Evolutionary conservation across 257 asterid species (phyloP).

Genomic region (Henckelia pumila): DNA sequence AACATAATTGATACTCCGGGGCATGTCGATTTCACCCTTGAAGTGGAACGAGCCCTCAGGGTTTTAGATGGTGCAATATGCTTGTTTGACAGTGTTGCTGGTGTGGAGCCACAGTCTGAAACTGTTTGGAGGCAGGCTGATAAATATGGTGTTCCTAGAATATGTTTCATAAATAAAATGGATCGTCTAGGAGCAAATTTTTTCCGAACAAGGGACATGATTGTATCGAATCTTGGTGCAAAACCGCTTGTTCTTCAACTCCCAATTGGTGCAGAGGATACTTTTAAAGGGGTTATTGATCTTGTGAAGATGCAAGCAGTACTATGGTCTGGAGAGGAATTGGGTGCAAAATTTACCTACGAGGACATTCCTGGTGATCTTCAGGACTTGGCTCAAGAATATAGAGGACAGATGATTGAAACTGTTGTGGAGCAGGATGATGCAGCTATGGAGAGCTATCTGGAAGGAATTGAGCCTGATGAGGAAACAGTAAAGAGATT

Average conservation of each 20-base stretch:
- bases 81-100: constrained; percentile 95
- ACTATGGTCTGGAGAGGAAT: constrained; percentile 89
- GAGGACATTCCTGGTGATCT: constrained; percentile 80
- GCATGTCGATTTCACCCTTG: constrained; percentile 97
- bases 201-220: constrained; percentile 92
- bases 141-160: constrained; percentile 92
- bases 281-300: constrained; percentile 78
- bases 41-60: constrained; percentile 95
- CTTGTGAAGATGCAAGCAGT: constrained; percentile 82
- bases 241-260: constrained; percentile 86
- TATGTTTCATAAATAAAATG: constrained; percentile 97
- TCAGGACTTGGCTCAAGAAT: constrained; percentile 66
- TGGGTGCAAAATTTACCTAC: constrained; percentile 86
- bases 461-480: constrained; percentile 88
- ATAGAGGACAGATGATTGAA: constrained; percentile 71
- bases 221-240: constrained; percentile 81
- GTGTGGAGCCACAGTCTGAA: constrained; percentile 98
- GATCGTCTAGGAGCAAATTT: constrained; percentile 97
- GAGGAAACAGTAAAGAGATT: constrained; percentile 69
- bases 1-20: constrained; percentile 97
- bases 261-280: constrained; percentile 87
- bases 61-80: constrained; percentile 95
- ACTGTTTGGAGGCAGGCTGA: constrained; percentile 99
- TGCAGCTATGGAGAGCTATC: constrained; percentile 78
- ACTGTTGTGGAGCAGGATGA: constrained; percentile 74